Conservation (phyloP, 495 filamentous ascomycete species). For the Geoglossum glabrum region DNA sequence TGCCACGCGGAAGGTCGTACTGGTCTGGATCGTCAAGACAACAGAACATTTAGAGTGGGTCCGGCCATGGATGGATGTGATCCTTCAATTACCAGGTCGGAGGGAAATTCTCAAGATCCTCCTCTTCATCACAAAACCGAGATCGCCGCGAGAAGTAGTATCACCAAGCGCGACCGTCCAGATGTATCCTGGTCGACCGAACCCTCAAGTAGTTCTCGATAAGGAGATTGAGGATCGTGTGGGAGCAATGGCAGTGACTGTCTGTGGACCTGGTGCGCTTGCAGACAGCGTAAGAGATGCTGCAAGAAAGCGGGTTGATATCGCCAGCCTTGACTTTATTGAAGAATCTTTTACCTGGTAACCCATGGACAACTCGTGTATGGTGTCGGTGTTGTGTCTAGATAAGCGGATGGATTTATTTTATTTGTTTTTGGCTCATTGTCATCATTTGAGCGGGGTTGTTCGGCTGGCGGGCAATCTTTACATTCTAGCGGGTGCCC, state of each 20-base stretch:
- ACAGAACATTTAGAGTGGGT: slow-evolving; percentile 87
- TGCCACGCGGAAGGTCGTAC: slow-evolving; percentile 57
- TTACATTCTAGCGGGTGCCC: background rate
- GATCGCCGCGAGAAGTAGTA: slow-evolving; percentile 58
- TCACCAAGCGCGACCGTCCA: slow-evolving; percentile 64
- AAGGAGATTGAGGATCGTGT: slow-evolving; percentile 57
- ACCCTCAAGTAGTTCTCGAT: slow-evolving; percentile 40
- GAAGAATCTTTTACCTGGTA: slow-evolving; percentile 91
- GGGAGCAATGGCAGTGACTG: slow-evolving; percentile 67
- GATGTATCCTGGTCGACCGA: slow-evolving; percentile 63
- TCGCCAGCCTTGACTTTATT: slow-evolving; percentile 62
- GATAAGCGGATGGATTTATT: background rate
- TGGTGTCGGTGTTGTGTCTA: background rate
- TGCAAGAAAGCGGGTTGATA: slow-evolving; percentile 41
- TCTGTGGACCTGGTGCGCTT: slow-evolving; percentile 79
- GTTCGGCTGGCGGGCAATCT: background rate
- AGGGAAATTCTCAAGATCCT: slow-evolving; percentile 67
- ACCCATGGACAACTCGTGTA: background rate
- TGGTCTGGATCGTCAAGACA: slow-evolving; percentile 84
- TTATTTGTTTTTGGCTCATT: background rate
- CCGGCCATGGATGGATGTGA: slow-evolving; percentile 84
- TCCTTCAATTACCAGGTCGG: slow-evolving; percentile 63
- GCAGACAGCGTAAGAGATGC: slow-evolving; percentile 70
- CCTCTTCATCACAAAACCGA: slow-evolving; percentile 77
- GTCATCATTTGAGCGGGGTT: background rate